Evolutionary conservation across 169 alveolate species (phyloP).

Genomic region (Eimeria acervulina): DNA sequence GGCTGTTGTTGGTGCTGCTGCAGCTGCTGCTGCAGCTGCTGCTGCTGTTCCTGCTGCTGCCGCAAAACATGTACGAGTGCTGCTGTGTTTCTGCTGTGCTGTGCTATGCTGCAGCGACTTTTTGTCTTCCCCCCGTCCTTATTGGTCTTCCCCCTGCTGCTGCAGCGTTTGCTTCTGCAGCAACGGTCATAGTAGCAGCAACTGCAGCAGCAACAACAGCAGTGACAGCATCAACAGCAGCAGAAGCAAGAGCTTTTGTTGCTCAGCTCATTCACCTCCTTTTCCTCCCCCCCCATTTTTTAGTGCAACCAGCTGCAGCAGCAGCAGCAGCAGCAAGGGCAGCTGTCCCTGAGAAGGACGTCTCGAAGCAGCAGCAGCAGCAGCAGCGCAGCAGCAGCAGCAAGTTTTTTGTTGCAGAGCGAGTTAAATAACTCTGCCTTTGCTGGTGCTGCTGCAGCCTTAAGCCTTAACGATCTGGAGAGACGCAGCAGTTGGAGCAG

Average conservation of each 20-base stretch:
- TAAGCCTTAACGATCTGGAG: too few species aligned
- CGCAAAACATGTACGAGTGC: not conserved
- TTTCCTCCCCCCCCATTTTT: not conserved
- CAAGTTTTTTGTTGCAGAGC: not conserved
- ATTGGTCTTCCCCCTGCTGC: not conserved
- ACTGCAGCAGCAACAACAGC: not conserved
- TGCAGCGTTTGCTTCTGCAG: not conserved
- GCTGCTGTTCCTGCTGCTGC: not conserved
- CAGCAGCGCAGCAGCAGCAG: conserved; percentile 7
- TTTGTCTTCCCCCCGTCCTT: conserved; percentile 15
- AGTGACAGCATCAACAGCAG: not conserved
- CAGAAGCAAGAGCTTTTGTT: too few species aligned
- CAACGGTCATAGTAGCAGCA: not conserved
- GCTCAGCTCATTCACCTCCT: not conserved
- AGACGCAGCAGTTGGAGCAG: not conserved
- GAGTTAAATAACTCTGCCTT: too few species aligned
- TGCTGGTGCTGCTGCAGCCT: too few species aligned
- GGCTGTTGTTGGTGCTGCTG: conserved; percentile 29
- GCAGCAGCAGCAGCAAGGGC: not conserved
- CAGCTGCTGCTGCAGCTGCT: not conserved
- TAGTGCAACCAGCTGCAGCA: not conserved
- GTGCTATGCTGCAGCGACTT: not conserved
- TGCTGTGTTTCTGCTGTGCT: too few species aligned
- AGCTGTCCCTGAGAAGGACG: too few species aligned
- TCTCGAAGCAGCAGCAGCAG: not conserved